Percentiles rank a stretch among this genome's conserved stretches.
Evolutionary conservation across 352 stramenopile genomes (phyloP).

Genomic region (Phytophthora citricola): DNA sequence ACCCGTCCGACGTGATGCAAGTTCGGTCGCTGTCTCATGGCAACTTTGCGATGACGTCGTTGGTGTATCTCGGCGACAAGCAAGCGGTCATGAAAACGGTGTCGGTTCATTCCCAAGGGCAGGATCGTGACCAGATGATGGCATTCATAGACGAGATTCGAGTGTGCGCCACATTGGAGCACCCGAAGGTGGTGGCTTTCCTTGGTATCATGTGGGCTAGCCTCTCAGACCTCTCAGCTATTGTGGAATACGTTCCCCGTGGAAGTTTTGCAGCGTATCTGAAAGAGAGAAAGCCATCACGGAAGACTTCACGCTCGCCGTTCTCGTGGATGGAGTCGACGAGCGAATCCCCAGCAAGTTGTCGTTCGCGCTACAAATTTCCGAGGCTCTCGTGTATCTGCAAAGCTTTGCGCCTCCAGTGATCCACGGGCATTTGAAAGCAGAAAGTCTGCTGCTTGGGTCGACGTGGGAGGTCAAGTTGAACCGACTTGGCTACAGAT

Average conservation of each 20-base stretch:
- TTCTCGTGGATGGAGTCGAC: slow-evolving; percentile 46
- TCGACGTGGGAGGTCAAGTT: slow-evolving; percentile 61
- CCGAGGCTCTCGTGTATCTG: slow-evolving; percentile 66
- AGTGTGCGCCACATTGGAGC: slow-evolving; percentile 56
- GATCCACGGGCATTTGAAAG: slow-evolving; percentile 63
- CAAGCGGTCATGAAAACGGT: slow-evolving; percentile 50
- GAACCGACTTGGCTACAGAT: slow-evolving; percentile 57
- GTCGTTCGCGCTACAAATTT: slow-evolving; percentile 63
- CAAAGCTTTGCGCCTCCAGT: slow-evolving; percentile 71
- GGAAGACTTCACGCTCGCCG: slow-evolving; percentile 21
- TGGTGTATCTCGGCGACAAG: slow-evolving; percentile 46
- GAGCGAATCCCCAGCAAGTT: slow-evolving; percentile 42
- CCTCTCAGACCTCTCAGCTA: slow-evolving; percentile 57
- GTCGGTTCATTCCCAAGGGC: slow-evolving; percentile 28
- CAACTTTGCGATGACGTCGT: slow-evolving; percentile 43
- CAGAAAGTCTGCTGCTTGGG: slow-evolving; percentile 69
- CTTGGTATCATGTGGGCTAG: slow-evolving; percentile 66
- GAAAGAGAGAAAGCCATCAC: slow-evolving; percentile 48
- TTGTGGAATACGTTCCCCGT: slow-evolving; percentile 67
- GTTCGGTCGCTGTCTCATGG: slow-evolving; percentile 43
- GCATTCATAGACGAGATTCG: slow-evolving; percentile 79
- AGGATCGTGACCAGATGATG: slow-evolving; percentile 36
- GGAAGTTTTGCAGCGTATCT: slow-evolving; percentile 41
- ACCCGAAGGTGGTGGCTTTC: slow-evolving; percentile 65
- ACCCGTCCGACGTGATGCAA: slow-evolving; percentile 49